Conservation (phyloP, 73 alveolate genomes). For the Uronychia binucleata region DNA sequence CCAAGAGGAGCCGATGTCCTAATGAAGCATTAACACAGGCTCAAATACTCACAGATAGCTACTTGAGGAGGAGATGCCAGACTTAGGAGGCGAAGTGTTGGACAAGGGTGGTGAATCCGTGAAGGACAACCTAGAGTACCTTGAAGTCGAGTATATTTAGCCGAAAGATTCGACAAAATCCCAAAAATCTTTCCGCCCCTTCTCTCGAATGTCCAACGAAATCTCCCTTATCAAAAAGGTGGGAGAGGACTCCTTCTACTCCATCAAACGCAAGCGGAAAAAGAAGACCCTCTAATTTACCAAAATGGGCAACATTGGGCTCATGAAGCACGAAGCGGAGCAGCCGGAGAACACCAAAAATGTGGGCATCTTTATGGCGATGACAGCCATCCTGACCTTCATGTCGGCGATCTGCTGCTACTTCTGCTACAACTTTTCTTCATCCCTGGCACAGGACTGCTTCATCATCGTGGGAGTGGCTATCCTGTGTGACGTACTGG, state of each 20-base stretch:
- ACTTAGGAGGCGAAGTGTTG: too few species aligned
- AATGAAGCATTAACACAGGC: too few species aligned
- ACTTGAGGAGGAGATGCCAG: too few species aligned
- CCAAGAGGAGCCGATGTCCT: background rate
- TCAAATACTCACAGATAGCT: too few species aligned
- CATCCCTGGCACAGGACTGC: background rate
- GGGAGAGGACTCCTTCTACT: background rate
- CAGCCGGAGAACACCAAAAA: conserved; percentile 6
- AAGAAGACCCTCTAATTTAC: background rate
- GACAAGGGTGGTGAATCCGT: too few species aligned
- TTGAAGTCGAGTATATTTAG: background rate
- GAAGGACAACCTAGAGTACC: too few species aligned
- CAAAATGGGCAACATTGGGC: conserved; percentile 5
- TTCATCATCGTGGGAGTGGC: conserved; percentile 5
- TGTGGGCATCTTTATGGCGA: background rate
- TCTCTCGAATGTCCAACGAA: background rate
- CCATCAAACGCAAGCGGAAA: background rate
- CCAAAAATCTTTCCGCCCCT: background rate
- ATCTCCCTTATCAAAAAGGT: background rate
- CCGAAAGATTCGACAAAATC: background rate
- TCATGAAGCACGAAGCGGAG: conserved; percentile 4
- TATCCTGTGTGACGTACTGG: background rate
- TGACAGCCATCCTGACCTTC: conserved; percentile 1
- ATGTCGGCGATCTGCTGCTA: background rate
- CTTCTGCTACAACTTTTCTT: background rate